Conservation (phyloP, 78 protist genomes). For the Dictyostelium purpureum region DNA sequence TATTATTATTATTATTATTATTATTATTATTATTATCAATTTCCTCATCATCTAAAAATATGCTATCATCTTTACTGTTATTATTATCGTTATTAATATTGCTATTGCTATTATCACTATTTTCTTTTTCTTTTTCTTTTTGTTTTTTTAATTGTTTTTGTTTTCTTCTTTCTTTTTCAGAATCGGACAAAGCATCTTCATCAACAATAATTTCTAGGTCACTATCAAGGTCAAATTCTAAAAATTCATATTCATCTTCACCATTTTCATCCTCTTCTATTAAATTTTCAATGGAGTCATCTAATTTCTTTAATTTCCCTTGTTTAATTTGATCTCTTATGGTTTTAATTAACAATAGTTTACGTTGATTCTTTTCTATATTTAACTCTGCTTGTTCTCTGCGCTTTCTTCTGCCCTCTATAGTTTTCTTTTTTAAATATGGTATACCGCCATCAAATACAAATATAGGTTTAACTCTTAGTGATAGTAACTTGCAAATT, state of each 20-base stretch:
- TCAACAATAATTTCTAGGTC: conserved; percentile 40
- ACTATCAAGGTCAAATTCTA: conserved; percentile 16
- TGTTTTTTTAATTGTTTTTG: too few species aligned
- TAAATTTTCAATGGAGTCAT: not conserved
- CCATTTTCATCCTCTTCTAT: not conserved
- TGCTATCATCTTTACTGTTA: not conserved
- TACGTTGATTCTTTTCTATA: conserved; percentile 43
- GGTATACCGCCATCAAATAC: conserved; percentile 73
- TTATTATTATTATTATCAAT: not conserved
- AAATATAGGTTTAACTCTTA: conserved; percentile 44
- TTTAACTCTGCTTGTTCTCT: conserved; percentile 9
- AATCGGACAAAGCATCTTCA: not conserved
- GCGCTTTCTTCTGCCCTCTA: conserved; percentile 65
- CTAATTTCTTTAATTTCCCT: not conserved
- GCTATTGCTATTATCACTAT: not conserved
- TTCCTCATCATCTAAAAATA: not conserved
- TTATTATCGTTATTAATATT: not conserved
- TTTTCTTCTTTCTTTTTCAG: not conserved
- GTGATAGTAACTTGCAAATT: conserved; percentile 25
- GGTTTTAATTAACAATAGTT: conserved; percentile 24
- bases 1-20: not conserved
- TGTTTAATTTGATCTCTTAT: conserved; percentile 7
- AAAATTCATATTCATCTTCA: not conserved
- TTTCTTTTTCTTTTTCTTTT: not conserved
- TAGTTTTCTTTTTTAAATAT: conserved; percentile 40